Evolutionary conservation across 148 eudicot species (phyloP).

Genomic region (Oxyria digyna): DNA sequence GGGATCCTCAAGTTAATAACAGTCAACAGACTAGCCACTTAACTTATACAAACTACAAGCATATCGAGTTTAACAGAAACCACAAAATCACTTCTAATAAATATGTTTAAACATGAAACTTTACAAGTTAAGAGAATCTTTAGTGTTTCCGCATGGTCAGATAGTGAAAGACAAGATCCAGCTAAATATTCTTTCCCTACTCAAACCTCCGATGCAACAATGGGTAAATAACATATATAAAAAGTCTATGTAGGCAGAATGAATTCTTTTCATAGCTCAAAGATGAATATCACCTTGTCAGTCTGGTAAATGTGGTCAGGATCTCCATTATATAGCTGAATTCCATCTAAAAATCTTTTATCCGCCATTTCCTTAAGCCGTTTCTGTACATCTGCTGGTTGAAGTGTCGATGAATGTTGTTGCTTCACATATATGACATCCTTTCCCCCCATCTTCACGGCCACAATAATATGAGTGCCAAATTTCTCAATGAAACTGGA

Average conservation of each 20-base stretch:
- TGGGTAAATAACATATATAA: neutral
- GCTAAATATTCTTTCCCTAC: neutral
- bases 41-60: neutral
- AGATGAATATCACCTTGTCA: slow-evolving; percentile 44
- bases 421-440: slow-evolving; percentile 90
- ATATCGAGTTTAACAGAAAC: neutral
- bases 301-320: slow-evolving; percentile 35
- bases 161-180: neutral
- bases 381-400: slow-evolving; percentile 87
- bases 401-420: slow-evolving; percentile 77
- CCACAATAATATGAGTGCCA: slow-evolving; percentile 93
- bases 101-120: neutral
- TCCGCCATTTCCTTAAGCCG: slow-evolving; percentile 81
- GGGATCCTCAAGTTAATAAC: neutral
- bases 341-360: slow-evolving; percentile 58
- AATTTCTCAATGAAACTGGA: slow-evolving; percentile 79
- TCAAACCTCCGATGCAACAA: neutral
- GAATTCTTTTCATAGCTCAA: neutral
- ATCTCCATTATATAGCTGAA: slow-evolving; percentile 36
- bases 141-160: neutral
- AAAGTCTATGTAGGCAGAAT: neutral
- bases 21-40: neutral
- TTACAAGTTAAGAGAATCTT: neutral
- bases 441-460: slow-evolving; percentile 96
- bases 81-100: neutral